Evolutionary conservation across 2,329 filamentous ascomycete genomes (phyloP).

Genomic region (Colletotrichum caudatum): DNA sequence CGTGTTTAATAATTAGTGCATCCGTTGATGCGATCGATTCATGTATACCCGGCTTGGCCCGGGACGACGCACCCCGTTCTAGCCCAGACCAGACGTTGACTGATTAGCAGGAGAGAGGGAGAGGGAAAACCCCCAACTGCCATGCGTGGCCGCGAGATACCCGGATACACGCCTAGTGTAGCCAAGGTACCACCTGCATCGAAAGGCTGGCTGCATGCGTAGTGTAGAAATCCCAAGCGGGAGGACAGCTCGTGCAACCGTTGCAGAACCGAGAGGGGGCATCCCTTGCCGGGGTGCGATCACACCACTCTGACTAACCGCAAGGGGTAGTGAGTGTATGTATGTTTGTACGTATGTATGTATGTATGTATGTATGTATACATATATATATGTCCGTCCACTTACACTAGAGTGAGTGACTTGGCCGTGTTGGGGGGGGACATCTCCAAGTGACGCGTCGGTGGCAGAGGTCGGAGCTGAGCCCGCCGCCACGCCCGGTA

Average conservation of each 20-base stretch:
- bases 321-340: background rate
- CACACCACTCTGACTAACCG: constrained; percentile 13
- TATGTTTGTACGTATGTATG: background rate
- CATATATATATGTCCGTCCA: too few species aligned
- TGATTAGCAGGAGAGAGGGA: background rate
- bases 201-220: background rate
- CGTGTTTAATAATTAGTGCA: background rate
- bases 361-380: background rate
- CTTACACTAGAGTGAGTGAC: background rate
- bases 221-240: background rate
- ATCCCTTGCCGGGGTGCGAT: constrained; percentile 6
- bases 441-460: constrained; percentile 17
- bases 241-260: constrained; percentile 5
- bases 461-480: background rate
- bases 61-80: background rate
- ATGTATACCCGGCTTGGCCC: background rate
- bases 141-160: background rate
- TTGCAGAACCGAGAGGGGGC: constrained; percentile 7
- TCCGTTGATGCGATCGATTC: background rate
- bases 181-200: background rate
- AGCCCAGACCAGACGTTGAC: background rate
- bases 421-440: constrained; percentile 7
- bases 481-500: constrained; percentile 9
- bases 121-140: background rate
- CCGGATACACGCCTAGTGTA: background rate